Evolutionary conservation across 768 basidiomycete genomes (phyloP).

Genomic region (Panellus pusillus): DNA sequence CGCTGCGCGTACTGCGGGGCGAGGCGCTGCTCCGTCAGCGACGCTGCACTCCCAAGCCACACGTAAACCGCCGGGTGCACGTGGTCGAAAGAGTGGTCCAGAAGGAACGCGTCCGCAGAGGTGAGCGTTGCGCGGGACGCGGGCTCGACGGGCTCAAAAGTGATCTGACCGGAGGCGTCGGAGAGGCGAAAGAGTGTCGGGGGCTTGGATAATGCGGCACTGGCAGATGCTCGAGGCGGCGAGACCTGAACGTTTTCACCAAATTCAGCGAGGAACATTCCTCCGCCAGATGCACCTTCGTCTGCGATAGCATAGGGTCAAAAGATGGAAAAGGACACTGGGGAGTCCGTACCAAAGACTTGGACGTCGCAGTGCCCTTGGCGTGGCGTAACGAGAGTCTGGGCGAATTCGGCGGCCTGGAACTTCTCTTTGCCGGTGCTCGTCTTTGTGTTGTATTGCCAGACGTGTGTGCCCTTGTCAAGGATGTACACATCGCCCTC

Average conservation of each 20-base stretch:
- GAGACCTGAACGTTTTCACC: conserved; percentile 33
- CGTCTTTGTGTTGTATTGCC: conserved; percentile 57
- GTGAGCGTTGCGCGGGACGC: conserved; percentile 36
- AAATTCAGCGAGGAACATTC: conserved; percentile 49
- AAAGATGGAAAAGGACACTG: background rate
- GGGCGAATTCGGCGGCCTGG: conserved; percentile 62
- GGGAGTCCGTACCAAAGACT: conserved; percentile 45
- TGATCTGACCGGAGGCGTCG: conserved; percentile 41
- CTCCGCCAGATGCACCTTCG: conserved; percentile 48
- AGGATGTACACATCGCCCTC: conserved; percentile 60
- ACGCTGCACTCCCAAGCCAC: conserved; percentile 57
- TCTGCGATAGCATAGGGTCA: conserved; percentile 34
- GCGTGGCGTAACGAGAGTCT: conserved; percentile 41
- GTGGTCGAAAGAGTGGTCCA: conserved; percentile 42
- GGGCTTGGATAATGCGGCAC: background rate
- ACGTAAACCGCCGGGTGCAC: conserved; percentile 49
- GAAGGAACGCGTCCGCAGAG: conserved; percentile 51
- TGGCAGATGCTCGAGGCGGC: conserved; percentile 1
- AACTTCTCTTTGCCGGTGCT: conserved; percentile 59
- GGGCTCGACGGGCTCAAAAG: conserved; percentile 36
- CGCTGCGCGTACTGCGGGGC: conserved; percentile 56
- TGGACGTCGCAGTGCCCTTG: conserved; percentile 41
- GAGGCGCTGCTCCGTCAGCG: conserved; percentile 47
- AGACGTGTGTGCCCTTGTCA: conserved; percentile 53
- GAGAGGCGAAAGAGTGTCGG: conserved; percentile 43